Evolutionary conservation across 176 grass and related monocot genomes (phyloP), one percentile per base, ranked within the genome.

Genomic region (Rhynchospora pubera): DNA sequence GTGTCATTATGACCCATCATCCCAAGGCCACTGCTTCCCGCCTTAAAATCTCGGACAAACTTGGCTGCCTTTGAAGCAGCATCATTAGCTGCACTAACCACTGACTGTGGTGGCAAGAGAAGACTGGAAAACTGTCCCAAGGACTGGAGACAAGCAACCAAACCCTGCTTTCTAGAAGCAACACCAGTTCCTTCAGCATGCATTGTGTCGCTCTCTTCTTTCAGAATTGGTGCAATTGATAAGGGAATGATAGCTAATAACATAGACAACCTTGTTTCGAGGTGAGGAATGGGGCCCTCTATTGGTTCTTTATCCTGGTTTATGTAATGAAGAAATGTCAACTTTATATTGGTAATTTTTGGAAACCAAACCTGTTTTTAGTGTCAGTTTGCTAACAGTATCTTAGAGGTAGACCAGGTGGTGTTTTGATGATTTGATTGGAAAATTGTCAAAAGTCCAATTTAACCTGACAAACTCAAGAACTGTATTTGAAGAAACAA

Each of bases 281-380:
- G 92, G 55, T 95, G 90, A 58, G 96, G 96, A 78, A 85, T 82
- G 79, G 96, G 96, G 34, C 96, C 96, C 83, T 99, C 96, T 4
- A 93, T 69, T 84, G 90, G 87, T 55, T 93, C 96, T 80, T 90
- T 86, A 91, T 84, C 96, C 96, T 99, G 81, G 28, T 83, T 81
- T 75, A 85, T 18, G 84, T 65, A 75, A 86, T 39, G 48, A 77
- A 16, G 8, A 65, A 32, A 81, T 18, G 80, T 47, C 65, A 65
- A 79, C 48, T 73, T 78, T 65, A n/a, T 42, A 43, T 83, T 67
- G 77, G 82, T 59, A 82, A 60, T 26, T 9, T 46, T 70, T 34
- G 32, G 86, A 45, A 45, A 57, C 55, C 9, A 75, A 46, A 47
- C 30, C 23, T 55, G 81, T 26, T 7, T 11, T 83, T 74, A 60